Evolutionary conservation across 202 grass and related monocot species (phyloP), one percentile per base, ranked within the genome.

Genomic region (Musa balbisiana): DNA sequence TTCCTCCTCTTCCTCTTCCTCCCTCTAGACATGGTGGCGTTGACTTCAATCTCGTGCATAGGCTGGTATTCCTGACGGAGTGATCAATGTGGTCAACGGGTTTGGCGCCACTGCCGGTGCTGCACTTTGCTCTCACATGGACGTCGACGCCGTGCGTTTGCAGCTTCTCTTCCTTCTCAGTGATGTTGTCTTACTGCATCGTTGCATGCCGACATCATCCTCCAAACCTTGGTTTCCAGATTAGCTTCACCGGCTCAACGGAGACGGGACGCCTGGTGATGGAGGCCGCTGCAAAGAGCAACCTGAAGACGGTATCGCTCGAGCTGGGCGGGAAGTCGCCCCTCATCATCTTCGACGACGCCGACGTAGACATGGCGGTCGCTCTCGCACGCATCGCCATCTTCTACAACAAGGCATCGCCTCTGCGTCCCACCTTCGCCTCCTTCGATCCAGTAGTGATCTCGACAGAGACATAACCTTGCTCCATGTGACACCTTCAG

Each of bases 281-380:
- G 94, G 85, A 89, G 76, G 63, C 88, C 0, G 83, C 90, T 0
- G 94, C 94, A 1, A 76, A 81, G 71, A 98, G 94, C 78, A 98
- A 98, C 74, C 72, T 98, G 54, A 98, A 98, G 78, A 82, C 52
- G 2, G 91, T 98, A 1, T 93, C 94, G 17, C 83, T 98, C 0
- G 94, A 98, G 80, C 81, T 98, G 29, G 91, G 94, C 2, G 94
- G 94, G 59, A 98, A 98, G 76, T 98, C 88, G 0, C 90, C 91
- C 1, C 27, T 98, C 60, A 98, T 98, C 54, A 76, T 98, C 75
- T 98, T 98, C 64, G 91, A 98, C 4, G 91, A 98, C 12, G 94
- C 91, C 27, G 84, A 98, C 62, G 62, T 98, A 27, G 94, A 98
- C 86, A 98, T 92, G 94, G 94, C 91, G 2, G 91, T 91, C 1